Percentiles rank a stretch among this genome's conserved stretches.
Conservation (phyloP, 805 yeast species). For the Komagataella pastoris region DNA sequence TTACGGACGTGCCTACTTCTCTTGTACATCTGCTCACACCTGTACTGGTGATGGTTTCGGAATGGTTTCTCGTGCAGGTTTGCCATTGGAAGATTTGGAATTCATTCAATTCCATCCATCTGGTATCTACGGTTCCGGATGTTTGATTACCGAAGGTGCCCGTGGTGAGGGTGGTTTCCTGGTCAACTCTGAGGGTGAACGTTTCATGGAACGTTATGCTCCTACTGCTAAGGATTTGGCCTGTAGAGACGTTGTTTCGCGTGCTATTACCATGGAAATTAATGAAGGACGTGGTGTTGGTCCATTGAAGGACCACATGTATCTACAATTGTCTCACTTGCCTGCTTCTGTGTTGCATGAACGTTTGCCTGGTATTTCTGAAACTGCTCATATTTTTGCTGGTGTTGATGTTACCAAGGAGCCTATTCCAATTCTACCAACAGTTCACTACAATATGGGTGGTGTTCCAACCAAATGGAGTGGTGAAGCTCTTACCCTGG, state of each 20-base stretch:
- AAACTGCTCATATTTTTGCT: constrained; percentile 95
- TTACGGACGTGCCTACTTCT: constrained; percentile 95
- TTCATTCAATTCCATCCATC: constrained; percentile 99
- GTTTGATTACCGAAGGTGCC: constrained; percentile 98
- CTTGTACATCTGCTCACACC: constrained; percentile 98
- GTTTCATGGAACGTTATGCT: constrained; percentile 99
- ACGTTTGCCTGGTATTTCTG: constrained; percentile 98
- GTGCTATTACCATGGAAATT: constrained; percentile 97
- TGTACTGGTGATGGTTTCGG: constrained; percentile 99
- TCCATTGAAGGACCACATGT: constrained; percentile 89
- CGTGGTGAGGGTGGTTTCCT: constrained; percentile 99
- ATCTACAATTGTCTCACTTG: constrained; percentile 83
- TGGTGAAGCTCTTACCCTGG: constrained; percentile 83
- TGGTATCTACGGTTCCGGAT: constrained; percentile 98
- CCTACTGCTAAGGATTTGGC: constrained; percentile 98
- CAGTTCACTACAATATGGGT: constrained; percentile 99
- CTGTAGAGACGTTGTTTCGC: constrained; percentile 94
- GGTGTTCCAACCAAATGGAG: constrained; percentile 98
- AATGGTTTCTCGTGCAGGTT: constrained; percentile 97
- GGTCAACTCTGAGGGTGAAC: constrained; percentile 94
- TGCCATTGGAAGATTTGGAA: constrained; percentile 94
- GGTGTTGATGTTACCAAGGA: constrained; percentile 99
- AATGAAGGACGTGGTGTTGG: constrained; percentile 99
- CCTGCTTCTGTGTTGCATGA: constrained; percentile 87
- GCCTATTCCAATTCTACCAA: constrained; percentile 96